Conservation (phyloP, 768 basidiomycete genomes). For the Naganishia antarctica region DNA sequence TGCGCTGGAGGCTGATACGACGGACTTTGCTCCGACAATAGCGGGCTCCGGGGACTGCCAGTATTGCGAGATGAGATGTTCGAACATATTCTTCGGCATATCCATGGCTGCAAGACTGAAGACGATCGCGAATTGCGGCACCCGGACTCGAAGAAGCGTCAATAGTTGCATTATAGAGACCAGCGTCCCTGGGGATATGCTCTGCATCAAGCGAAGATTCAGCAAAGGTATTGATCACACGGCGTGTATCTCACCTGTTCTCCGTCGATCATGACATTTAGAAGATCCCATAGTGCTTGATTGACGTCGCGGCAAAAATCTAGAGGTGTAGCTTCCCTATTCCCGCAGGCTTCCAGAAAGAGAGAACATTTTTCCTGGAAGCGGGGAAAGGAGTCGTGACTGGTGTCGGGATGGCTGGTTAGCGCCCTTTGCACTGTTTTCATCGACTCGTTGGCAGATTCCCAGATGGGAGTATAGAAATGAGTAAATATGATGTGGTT, state of each 20-base stretch:
- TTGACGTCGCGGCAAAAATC: constrained; percentile 30
- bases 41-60: not conserved
- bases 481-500: constrained; percentile 63
- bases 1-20: not conserved
- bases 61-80: not conserved
- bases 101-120: not conserved
- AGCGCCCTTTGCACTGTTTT: constrained; percentile 10
- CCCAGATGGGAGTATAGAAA: constrained; percentile 30
- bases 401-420: constrained; percentile 25
- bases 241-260: constrained; percentile 16
- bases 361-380: constrained; percentile 45
- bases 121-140: constrained; percentile 1
- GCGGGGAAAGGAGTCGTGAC: constrained; percentile 19
- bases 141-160: not conserved
- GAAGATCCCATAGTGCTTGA: constrained; percentile 25
- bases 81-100: constrained; percentile 3
- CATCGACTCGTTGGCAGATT: not conserved
- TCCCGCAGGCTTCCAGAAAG: constrained; percentile 55
- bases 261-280: not conserved
- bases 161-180: constrained; percentile 10
- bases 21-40: not conserved
- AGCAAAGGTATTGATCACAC: too few species aligned
- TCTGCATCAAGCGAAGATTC: not conserved
- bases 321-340: constrained; percentile 35
- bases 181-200: not conserved